Percentiles rank a stretch among this genome's conserved stretches.
phyloP scores from a whole-genome alignment of 768 basidiomycete genomes.

The Cystofilobasidium macerans region DNA sequence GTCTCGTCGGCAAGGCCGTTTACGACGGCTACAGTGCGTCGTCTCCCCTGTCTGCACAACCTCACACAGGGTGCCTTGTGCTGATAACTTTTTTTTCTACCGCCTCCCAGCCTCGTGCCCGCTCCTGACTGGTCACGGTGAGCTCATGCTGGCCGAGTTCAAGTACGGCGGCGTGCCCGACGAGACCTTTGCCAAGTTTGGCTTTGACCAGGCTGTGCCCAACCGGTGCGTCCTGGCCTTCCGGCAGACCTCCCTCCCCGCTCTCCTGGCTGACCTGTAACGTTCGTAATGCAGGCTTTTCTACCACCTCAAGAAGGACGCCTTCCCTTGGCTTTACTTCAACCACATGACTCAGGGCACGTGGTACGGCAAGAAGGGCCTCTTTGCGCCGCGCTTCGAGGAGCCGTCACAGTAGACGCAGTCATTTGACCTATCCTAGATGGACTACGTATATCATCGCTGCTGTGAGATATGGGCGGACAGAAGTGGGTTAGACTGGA shows the following conservation, averaged over 20 bases:
- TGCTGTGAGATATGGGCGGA: too few relatives aligned
- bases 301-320: constrained; percentile 73
- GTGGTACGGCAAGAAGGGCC: constrained; percentile 24
- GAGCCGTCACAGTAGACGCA: not conserved
- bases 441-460: too few relatives aligned
- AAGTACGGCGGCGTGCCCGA: constrained; percentile 80
- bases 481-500: too few relatives aligned
- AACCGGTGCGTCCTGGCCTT: constrained; percentile 48
- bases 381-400: constrained; percentile 12
- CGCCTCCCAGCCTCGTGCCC: constrained; percentile 34
- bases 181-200: constrained; percentile 64
- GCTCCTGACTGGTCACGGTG: constrained; percentile 26
- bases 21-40: constrained; percentile 56
- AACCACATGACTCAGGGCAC: constrained; percentile 21
- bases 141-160: constrained; percentile 74
- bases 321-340: constrained; percentile 24
- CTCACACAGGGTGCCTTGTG: not conserved
- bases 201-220: constrained; percentile 60
- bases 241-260: too few relatives aligned
- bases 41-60: not conserved
- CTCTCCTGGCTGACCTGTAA: too few relatives aligned
- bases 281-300: constrained; percentile 51
- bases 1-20: constrained; percentile 53
- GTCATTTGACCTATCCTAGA: too few relatives aligned
- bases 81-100: not conserved